These are phyloP conservation scores for Chaetoscypha palmicola DNA, from an alignment of 2,329 filamentous ascomycete genomes.

Conservation along the genomic window DNA sequence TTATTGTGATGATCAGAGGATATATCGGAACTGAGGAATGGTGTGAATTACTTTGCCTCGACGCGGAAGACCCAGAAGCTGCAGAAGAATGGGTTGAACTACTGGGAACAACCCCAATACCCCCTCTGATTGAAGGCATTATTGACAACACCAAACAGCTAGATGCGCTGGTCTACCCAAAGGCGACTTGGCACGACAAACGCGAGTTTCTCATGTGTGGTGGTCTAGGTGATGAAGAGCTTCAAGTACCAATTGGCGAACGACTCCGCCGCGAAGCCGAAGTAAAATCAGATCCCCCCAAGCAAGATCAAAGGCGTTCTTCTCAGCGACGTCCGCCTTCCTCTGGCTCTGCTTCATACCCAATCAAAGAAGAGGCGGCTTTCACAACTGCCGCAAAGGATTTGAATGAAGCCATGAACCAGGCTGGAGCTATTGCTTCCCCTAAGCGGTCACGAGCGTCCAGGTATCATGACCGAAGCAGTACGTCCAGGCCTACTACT, in stretches of 20 bases:
- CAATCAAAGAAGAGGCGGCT: conserved; percentile 10
- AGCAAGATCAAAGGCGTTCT: conserved; percentile 6
- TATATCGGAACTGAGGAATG: conserved; percentile 59
- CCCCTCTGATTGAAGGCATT: conserved; percentile 35
- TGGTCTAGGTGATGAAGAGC: conserved; percentile 10
- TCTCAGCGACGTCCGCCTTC: conserved; percentile 3
- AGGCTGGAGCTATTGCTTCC: conserved; percentile 12
- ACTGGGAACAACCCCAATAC: conserved; percentile 59
- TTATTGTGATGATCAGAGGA: conserved; percentile 84
- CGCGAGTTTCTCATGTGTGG: conserved; percentile 4
- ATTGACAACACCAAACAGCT: conserved; percentile 33
- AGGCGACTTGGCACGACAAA: background rate
- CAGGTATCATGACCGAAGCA: conserved; percentile 15
- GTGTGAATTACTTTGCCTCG: conserved; percentile 77
- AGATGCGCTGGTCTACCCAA: conserved; percentile 7
- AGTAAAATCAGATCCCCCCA: conserved; percentile 8
- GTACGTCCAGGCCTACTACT: conserved; percentile 6
- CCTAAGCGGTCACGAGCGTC: conserved; percentile 13
- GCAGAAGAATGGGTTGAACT: conserved; percentile 83
- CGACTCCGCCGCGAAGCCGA: conserved; percentile 18
- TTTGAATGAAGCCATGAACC: conserved; percentile 20
- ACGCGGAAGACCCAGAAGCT: conserved; percentile 50
- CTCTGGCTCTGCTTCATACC: conserved; percentile 4
- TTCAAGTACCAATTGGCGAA: conserved; percentile 29
- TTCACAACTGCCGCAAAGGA: conserved; percentile 10